Evolutionary conservation across 345 rosid genomes (phyloP).

Genomic region (Gossypium thurberi): DNA sequence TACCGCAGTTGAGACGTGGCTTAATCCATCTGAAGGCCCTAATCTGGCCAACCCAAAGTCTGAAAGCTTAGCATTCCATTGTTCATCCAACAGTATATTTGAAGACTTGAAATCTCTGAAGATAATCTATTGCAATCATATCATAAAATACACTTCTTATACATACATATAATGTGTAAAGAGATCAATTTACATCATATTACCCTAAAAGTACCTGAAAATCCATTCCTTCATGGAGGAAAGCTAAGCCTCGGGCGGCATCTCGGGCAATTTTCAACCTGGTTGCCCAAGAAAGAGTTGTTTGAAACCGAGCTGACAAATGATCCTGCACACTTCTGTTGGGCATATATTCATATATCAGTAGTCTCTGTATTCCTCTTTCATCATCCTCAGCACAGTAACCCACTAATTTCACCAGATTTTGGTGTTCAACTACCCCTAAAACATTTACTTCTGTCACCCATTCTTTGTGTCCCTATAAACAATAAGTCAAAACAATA

Average conservation of each 20-base stretch:
- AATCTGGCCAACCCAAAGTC: slow-evolving; percentile 95
- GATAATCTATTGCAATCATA: slow-evolving; percentile 50
- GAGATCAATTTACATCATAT: neutral
- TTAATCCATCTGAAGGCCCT: slow-evolving; percentile 84
- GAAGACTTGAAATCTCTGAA: slow-evolving; percentile 96
- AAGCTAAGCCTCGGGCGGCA: slow-evolving; percentile 80
- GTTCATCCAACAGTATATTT: slow-evolving; percentile 78
- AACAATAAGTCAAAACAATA: neutral
- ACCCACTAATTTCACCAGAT: slow-evolving; percentile 84
- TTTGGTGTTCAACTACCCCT: slow-evolving; percentile 91
- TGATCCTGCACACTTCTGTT: slow-evolving; percentile 92
- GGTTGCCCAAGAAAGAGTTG: slow-evolving; percentile 66
- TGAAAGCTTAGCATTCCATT: slow-evolving; percentile 90
- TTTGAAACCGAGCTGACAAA: slow-evolving; percentile 50
- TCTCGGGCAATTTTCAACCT: slow-evolving; percentile 81
- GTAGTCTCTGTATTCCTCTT: slow-evolving; percentile 85
- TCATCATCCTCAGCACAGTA: slow-evolving; percentile 97
- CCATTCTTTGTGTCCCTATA: slow-evolving; percentile 97
- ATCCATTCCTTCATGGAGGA: slow-evolving; percentile 91
- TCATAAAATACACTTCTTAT: neutral
- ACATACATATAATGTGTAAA: too few species aligned
- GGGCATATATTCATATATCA: slow-evolving; percentile 84
- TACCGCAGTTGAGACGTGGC: slow-evolving; percentile 95
- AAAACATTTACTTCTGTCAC: slow-evolving; percentile 89
- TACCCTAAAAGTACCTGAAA: slow-evolving; percentile 55